phyloP scores from a whole-genome alignment of 768 basidiomycete genomes.

The Strobilomyces confusus region DNA sequence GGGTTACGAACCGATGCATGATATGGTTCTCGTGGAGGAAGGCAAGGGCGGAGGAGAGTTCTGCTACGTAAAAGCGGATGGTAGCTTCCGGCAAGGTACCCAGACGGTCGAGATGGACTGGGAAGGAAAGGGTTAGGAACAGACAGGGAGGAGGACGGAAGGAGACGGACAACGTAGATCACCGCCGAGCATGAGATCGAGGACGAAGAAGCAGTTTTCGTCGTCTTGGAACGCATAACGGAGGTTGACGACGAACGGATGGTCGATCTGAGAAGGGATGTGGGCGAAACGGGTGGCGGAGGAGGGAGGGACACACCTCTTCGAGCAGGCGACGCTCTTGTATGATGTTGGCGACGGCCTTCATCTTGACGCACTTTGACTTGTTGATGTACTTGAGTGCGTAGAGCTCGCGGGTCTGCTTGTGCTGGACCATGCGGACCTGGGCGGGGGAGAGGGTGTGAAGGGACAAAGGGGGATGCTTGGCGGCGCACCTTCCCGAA shows the following conservation, averaged over 20 bases:
- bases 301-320: slow-evolving; percentile 56
- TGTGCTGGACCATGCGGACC: slow-evolving; percentile 99
- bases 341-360: slow-evolving; percentile 94
- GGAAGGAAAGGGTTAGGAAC: background rate
- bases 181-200: slow-evolving; percentile 96
- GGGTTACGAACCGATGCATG: slow-evolving; percentile 78
- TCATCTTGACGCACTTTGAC: slow-evolving; percentile 96
- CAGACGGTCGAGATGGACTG: slow-evolving; percentile 87
- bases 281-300: background rate
- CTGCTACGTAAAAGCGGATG: slow-evolving; percentile 85
- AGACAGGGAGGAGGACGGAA: background rate
- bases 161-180: slow-evolving; percentile 78
- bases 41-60: slow-evolving; percentile 81
- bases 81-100: slow-evolving; percentile 70
- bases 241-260: slow-evolving; percentile 91
- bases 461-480: background rate
- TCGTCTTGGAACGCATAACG: slow-evolving; percentile 98
- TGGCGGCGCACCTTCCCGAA: slow-evolving; percentile 80
- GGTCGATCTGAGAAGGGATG: slow-evolving; percentile 68
- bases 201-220: slow-evolving; percentile 97
- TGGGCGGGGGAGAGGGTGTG: slow-evolving; percentile 32
- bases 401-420: slow-evolving; percentile 93
- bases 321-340: slow-evolving; percentile 94
- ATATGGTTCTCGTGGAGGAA: slow-evolving; percentile 92
- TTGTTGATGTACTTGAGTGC: slow-evolving; percentile 99